Evolutionary conservation across 208 protist species (phyloP).

Genomic region (Trypanosoma vivax): DNA sequence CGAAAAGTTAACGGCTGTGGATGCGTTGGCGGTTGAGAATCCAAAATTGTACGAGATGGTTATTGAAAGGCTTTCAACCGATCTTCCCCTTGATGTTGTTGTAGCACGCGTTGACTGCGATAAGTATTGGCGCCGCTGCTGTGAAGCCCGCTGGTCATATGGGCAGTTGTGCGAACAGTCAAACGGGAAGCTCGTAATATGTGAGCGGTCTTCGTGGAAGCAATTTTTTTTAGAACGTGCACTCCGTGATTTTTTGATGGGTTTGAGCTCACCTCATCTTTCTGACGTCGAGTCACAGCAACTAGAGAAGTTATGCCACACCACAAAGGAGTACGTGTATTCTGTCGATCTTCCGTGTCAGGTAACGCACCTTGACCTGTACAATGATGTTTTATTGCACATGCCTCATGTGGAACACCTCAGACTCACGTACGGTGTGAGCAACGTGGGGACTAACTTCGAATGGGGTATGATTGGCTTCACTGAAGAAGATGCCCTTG

Average conservation of each 20-base stretch:
- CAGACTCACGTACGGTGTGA: constrained; percentile 68
- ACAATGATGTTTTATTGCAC: constrained; percentile 58
- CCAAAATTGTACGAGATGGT: constrained; percentile 62
- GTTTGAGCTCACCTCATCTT: constrained; percentile 25
- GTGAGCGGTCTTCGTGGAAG: constrained; percentile 69
- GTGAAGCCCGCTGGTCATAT: constrained; percentile 68
- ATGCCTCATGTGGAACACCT: constrained; percentile 59
- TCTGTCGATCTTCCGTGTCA: constrained; percentile 63
- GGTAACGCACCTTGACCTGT: constrained; percentile 56
- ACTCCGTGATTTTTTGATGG: constrained; percentile 65
- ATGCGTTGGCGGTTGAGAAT: constrained; percentile 40
- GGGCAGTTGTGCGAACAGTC: constrained; percentile 67
- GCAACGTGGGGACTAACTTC: constrained; percentile 47
- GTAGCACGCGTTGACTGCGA: constrained; percentile 36
- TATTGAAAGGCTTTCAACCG: constrained; percentile 42
- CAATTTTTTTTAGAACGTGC: constrained; percentile 76
- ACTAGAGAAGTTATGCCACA: constrained; percentile 50
- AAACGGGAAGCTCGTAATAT: constrained; percentile 23
- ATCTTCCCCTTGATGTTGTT: constrained; percentile 47
- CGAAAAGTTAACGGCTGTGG: constrained; percentile 37
- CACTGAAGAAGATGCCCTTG: constrained; percentile 51
- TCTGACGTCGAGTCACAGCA: constrained; percentile 19
- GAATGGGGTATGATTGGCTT: constrained; percentile 69
- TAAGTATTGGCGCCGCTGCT: constrained; percentile 63
- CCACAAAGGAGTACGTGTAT: constrained; percentile 71